These are phyloP conservation scores for Cryptococcus floricola DNA, from an alignment of 1,284 basidiomycete genomes.

Conservation along the genomic window DNA sequence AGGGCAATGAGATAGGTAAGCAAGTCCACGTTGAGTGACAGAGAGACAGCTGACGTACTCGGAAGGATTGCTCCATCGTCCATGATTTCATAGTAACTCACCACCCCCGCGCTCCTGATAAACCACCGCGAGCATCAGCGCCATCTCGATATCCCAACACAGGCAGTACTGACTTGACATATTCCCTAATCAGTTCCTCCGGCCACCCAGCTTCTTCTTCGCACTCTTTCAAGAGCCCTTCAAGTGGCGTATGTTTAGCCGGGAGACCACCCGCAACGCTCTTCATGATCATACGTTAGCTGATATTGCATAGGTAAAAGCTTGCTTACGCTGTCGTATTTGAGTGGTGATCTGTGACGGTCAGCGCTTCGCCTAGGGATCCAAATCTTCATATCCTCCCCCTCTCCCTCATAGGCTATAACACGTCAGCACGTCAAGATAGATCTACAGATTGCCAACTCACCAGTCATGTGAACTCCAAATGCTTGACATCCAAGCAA, in stretches of 20 bases:
- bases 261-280: constrained; percentile 54
- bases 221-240: constrained; percentile 81
- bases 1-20: not conserved
- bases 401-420: constrained; percentile 33
- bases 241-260: constrained; percentile 65
- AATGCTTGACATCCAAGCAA: constrained; percentile 85
- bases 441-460: not conserved
- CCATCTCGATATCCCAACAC: not conserved
- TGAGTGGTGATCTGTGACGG: constrained; percentile 3
- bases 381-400: constrained; percentile 63
- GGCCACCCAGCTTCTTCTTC: constrained; percentile 81
- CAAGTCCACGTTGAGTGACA: not conserved
- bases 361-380: constrained; percentile 72
- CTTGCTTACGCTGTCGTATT: constrained; percentile 26
- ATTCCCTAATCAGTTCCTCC: constrained; percentile 57
- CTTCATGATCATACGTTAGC: constrained; percentile 9
- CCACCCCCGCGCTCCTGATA: constrained; percentile 14
- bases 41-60: constrained; percentile 14
- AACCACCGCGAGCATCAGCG: not conserved
- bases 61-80: constrained; percentile 72
- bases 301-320: constrained; percentile 26
- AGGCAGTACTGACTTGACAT: constrained; percentile 54
- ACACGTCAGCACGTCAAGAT: not conserved
- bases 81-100: constrained; percentile 57
- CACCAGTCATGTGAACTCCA: constrained; percentile 42